Base-by-base conservation (phyloP, 169 alveolate genomes). In the Eimeria zaria region DNA sequence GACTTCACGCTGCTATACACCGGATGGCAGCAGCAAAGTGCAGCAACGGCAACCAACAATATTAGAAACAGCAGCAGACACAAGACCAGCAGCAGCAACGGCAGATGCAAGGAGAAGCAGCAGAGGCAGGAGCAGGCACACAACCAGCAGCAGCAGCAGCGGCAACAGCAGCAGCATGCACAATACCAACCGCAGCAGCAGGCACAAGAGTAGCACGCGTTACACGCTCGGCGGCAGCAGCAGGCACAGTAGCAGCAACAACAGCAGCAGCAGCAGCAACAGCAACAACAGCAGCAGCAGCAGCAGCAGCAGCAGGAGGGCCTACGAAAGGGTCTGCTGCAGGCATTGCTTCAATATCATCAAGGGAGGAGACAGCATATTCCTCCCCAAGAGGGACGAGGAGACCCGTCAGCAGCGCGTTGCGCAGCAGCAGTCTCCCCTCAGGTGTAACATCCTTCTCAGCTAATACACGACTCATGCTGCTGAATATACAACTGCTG, bases 371-470 rank as follows among this genome's bases (percentile, higher is more conserved):
- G 53, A 76, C 62, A 18, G 87, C 87, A 48, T 12, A 76, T 60
- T 76, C 87, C 60, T 76, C 87, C 36, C 87, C 87, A 7, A 33
- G 24, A 46, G 87, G 87, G 62, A 76, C 87, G 9, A 76, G 48
- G 16, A 33, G 41, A 1, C 87, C 87, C 3, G 87, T 8, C 62
- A 76, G 30, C 58, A 76, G 27, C 30, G 87, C 87, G 27, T 76
- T 76, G 62, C 87, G 87, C 87, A 76, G 60, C n/a, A 76, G 87
- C 53, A 76, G 62, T 24, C 87, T 58, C 58, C 87, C 87, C 87
- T 76, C 87, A 18, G 27, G 41, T 58, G 41, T 46, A 18, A 41
- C 55, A 20, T 76, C 87, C 36, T 44, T 76, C 87, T 76, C 87
- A 11, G 62, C 62, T 39, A n/a, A 39, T 12, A 76, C 48, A 6